Percentiles rank a stretch among this genome's conserved stretches.
Conservation (phyloP, 2,329 filamentous ascomycete genomes). For the Xylaria sp. region DNA sequence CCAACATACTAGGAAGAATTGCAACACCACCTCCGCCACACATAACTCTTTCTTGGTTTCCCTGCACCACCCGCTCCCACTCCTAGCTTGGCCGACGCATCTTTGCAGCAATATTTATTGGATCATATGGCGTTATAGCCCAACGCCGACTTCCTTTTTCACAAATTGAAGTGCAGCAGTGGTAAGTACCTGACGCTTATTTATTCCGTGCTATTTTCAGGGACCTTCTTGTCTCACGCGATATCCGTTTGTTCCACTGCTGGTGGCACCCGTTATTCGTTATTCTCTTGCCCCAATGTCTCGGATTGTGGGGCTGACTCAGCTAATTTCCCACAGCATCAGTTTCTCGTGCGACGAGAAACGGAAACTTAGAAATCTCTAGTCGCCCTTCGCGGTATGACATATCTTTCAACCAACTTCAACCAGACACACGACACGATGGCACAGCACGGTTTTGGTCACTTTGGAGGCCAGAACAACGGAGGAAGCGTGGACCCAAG, state of each 20-base stretch:
- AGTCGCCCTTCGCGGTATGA: conserved; percentile 36
- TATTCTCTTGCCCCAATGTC: conserved; percentile 26
- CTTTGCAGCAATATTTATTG: not conserved
- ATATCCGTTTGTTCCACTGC: conserved; percentile 10
- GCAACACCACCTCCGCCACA: conserved; percentile 16
- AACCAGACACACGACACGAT: conserved; percentile 51
- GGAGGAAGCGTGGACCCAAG: conserved; percentile 81
- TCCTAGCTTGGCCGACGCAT: conserved; percentile 12
- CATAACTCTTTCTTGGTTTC: conserved; percentile 15
- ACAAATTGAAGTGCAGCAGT: conserved; percentile 3
- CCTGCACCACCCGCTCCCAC: conserved; percentile 15
- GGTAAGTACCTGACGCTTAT: conserved; percentile 25
- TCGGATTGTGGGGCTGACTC: conserved; percentile 48
- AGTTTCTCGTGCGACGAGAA: conserved; percentile 34
- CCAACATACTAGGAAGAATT: conserved; percentile 24
- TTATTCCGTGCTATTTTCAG: conserved; percentile 10
- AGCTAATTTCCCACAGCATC: conserved; percentile 41
- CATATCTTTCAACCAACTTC: conserved; percentile 32
- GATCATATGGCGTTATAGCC: conserved; percentile 33
- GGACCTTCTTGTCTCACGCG: conserved; percentile 11
- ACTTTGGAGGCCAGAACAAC: conserved; percentile 65
- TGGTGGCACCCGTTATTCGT: conserved; percentile 17
- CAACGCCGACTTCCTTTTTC: conserved; percentile 3
- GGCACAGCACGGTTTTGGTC: conserved; percentile 67
- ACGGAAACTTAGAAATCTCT: conserved; percentile 24